phyloP scores from a whole-genome alignment of 1,139 yeast genomes.

The Citeromyces hawaiiensis region DNA sequence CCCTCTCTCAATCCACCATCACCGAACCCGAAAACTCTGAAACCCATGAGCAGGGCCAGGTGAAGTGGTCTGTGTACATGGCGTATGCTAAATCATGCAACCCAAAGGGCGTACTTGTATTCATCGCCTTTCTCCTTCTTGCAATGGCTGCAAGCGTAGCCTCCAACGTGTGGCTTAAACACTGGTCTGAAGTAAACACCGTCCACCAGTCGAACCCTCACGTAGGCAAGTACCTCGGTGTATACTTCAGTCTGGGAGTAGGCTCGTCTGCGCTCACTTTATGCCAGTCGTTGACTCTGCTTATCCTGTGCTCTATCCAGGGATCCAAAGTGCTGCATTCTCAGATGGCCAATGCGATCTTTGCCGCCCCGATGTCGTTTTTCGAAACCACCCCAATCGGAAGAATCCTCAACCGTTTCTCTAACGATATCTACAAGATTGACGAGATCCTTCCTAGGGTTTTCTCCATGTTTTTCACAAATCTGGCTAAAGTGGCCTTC shows the following conservation, averaged over 20 bases:
- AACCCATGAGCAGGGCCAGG: constrained; percentile 75
- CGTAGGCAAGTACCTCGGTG: constrained; percentile 53
- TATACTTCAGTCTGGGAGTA: constrained; percentile 67
- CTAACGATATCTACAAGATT: constrained; percentile 85
- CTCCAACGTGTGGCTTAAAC: constrained; percentile 85
- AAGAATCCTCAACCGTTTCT: constrained; percentile 82
- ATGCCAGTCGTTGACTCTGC: constrained; percentile 55
- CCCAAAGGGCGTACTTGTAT: constrained; percentile 48
- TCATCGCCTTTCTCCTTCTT: constrained; percentile 29
- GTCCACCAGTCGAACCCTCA: constrained; percentile 57
- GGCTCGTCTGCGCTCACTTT: constrained; percentile 49
- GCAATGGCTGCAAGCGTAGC: constrained; percentile 51
- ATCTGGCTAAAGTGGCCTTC: constrained; percentile 61
- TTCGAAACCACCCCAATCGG: constrained; percentile 98
- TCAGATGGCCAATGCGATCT: constrained; percentile 64
- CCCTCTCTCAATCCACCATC: constrained; percentile 24
- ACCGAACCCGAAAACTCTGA: constrained; percentile 41
- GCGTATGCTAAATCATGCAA: constrained; percentile 65
- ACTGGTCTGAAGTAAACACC: constrained; percentile 91
- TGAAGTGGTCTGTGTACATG: constrained; percentile 46
- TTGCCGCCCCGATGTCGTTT: constrained; percentile 93
- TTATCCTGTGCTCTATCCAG: constrained; percentile 76
- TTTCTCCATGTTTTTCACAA: constrained; percentile 69
- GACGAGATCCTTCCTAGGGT: constrained; percentile 83
- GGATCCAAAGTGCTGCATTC: constrained; percentile 74